phyloP scores from a whole-genome alignment of 495 filamentous ascomycete genomes.

The Pseudomonodictys pantanalensis region DNA sequence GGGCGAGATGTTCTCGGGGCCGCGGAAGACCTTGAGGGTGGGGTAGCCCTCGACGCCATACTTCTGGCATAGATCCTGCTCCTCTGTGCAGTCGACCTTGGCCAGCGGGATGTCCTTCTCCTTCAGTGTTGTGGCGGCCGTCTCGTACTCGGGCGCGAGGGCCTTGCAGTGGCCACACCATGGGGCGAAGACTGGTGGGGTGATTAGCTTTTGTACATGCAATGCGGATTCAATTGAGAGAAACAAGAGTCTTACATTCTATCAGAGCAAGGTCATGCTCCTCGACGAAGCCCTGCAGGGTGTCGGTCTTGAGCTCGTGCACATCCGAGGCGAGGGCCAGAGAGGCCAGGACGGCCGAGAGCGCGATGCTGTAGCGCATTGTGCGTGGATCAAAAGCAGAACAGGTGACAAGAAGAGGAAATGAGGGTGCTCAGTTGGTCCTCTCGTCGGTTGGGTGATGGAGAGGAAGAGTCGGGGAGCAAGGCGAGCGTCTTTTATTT shows the following conservation, averaged over 20 bases:
- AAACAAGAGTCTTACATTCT: constrained; percentile 58
- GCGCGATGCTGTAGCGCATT: constrained; percentile 37
- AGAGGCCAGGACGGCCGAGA: constrained; percentile 46
- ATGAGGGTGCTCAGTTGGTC: constrained; percentile 1
- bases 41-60: constrained; percentile 96
- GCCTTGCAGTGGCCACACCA: constrained; percentile 83
- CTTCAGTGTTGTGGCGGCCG: constrained; percentile 90
- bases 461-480: background rate
- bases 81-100: constrained; percentile 96
- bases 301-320: constrained; percentile 75
- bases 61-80: constrained; percentile 83
- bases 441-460: background rate
- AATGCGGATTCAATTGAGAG: background rate
- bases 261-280: constrained; percentile 77
- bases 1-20: constrained; percentile 73
- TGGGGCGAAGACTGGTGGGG: constrained; percentile 60
- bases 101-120: constrained; percentile 88
- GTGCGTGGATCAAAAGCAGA: constrained; percentile 1
- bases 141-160: constrained; percentile 79
- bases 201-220: constrained; percentile 15
- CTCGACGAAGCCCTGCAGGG: constrained; percentile 80
- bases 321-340: constrained; percentile 80
- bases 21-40: constrained; percentile 98
- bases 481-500: background rate
- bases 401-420: background rate